Percentiles rank a stretch among this genome's conserved stretches.
phyloP scores from a whole-genome alignment of 306 rosid genomes.

The Ochetophila trinervis region DNA sequence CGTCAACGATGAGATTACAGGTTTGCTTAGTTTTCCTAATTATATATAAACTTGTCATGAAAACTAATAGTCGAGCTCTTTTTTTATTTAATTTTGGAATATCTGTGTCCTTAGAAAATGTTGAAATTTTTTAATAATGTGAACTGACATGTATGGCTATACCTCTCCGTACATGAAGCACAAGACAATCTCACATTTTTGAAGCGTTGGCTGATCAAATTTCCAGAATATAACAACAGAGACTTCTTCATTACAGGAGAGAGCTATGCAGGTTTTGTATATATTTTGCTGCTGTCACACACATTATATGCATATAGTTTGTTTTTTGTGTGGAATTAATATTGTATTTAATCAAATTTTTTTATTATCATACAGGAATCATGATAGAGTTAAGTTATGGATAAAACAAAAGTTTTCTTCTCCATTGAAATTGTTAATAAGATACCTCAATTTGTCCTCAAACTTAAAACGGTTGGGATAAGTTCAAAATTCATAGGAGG shows the following conservation, averaged over 20 bases:
- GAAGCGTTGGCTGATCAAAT: conserved; percentile 37
- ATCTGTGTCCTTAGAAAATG: neutral
- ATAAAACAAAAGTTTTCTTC: too few relatives aligned
- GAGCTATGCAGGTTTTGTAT: conserved; percentile 42
- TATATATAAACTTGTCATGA: neutral
- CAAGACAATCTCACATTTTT: conserved; percentile 34
- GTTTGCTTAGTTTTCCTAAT: conserved; percentile 1
- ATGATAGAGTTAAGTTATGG: too few relatives aligned
- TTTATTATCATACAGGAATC: too few relatives aligned
- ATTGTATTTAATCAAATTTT: too few relatives aligned
- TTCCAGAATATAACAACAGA: conserved; percentile 30
- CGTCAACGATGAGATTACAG: conserved; percentile 35
- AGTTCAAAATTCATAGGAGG: too few relatives aligned
- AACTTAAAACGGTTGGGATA: too few relatives aligned
- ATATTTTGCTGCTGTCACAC: neutral
- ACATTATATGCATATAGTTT: too few relatives aligned
- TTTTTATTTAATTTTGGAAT: neutral
- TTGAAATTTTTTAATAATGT: too few relatives aligned
- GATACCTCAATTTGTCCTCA: too few relatives aligned
- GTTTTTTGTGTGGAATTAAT: too few relatives aligned
- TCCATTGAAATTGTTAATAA: too few relatives aligned
- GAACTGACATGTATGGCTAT: neutral
- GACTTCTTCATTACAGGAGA: conserved; percentile 39
- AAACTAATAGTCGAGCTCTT: too few relatives aligned
- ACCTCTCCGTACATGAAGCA: conserved; percentile 12